Percentiles rank a stretch among this genome's conserved stretches.
phyloP scores from a whole-genome alignment of 2,329 filamentous ascomycete genomes.

The Fusarium sp. region DNA sequence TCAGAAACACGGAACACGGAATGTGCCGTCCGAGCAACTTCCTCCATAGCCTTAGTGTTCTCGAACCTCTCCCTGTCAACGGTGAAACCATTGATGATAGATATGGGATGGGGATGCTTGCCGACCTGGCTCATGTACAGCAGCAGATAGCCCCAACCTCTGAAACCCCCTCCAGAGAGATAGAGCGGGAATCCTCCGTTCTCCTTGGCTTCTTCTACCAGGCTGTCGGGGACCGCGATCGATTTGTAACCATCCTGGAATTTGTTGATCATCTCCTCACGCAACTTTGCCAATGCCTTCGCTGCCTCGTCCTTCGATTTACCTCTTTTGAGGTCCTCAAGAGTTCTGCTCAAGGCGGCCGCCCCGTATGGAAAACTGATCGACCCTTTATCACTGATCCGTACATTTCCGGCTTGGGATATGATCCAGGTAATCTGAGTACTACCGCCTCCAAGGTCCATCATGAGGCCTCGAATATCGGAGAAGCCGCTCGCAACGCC shows the following conservation, averaged over 20 bases:
- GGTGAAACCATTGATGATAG: slow-evolving; percentile 77
- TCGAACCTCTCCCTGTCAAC: slow-evolving; percentile 63
- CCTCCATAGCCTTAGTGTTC: slow-evolving; percentile 56
- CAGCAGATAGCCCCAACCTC: slow-evolving; percentile 78
- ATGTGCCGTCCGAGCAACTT: slow-evolving; percentile 50
- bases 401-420: slow-evolving; percentile 60
- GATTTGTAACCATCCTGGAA: slow-evolving; percentile 63
- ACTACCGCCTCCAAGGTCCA: slow-evolving; percentile 80
- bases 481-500: slow-evolving; percentile 76
- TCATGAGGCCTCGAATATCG: slow-evolving; percentile 71
- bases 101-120: slow-evolving; percentile 74
- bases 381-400: slow-evolving; percentile 65
- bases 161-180: slow-evolving; percentile 77
- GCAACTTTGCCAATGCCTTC: slow-evolving; percentile 57
- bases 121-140: slow-evolving; percentile 67
- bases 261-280: slow-evolving; percentile 63
- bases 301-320: slow-evolving; percentile 54
- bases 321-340: slow-evolving; percentile 58
- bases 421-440: slow-evolving; percentile 78
- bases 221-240: slow-evolving; percentile 65
- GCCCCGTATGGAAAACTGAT: slow-evolving; percentile 78
- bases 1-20: slow-evolving; percentile 72
- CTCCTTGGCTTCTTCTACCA: slow-evolving; percentile 57
- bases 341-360: slow-evolving; percentile 70
- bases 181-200: slow-evolving; percentile 70